Base-by-base conservation (phyloP, 208 protist genomes). In the Leishmania gerbilli region DNA sequence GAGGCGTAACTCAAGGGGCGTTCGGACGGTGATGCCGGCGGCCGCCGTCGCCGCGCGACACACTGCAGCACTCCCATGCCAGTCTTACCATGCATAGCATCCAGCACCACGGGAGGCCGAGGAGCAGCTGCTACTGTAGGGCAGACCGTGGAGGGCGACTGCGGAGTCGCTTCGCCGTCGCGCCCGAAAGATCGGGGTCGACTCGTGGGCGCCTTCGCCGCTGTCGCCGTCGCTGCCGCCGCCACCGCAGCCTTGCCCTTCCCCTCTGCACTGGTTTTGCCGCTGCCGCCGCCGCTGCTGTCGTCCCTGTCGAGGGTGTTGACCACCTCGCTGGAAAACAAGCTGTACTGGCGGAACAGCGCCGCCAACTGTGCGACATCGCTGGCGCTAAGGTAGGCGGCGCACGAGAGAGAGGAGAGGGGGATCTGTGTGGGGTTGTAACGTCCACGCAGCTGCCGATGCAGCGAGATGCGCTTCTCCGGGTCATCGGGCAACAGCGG, bases 341-440 rank as follows among this genome's bases (percentile, higher is more conserved):
- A 76, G 55, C 79, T 91, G 79, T 88, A 94, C 19, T 76, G 8
- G 7, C 87, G 79, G 55, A 92, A 94, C 13, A 94, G 24, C 5
- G 53, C 19, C 8, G 88, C 86, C 15, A 94, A 83, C 76, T 80
- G 69, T 60, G 72, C 80, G 9, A 97, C 82, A 68, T 97, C 88
- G 31, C 87, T 78, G 0, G 82, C 88, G 56, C 84, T 83, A n/a
- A 97, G 75, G 76, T 90, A 88, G 24, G 78, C 69, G 11, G 87
- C 81, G 77, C 92, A 97, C 8, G 88, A 83, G 0, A 95, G 79
- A n/a, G 88, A 80, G 17, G 89, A 88, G 42, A 93, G 91, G 13
- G 92, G 88, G 3, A 93, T 83, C 71, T 97, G 92, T 31, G 88
- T 88, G 1, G 94, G 92, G 68, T 95, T 82, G 84, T 97, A 97